Evolutionary conservation across 257 asterid genomes (phyloP).

Genomic region (Capsicum baccatum): DNA sequence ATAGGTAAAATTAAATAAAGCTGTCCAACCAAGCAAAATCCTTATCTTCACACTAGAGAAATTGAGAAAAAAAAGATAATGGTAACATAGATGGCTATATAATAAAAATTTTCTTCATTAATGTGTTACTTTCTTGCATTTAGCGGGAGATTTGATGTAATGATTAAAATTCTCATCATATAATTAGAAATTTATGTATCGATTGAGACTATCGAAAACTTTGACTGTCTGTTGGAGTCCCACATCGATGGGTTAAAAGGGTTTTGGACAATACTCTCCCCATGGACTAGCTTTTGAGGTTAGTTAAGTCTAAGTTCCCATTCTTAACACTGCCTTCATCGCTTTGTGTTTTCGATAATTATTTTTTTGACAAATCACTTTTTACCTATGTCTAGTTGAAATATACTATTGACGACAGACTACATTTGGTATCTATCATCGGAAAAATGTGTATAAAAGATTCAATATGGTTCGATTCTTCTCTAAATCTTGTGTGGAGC

Average conservation of each 20-base stretch:
- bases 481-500: rapidly evolving
- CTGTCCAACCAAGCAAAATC: slow-evolving; percentile 29
- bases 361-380: not conserved
- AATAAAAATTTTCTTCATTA: not conserved
- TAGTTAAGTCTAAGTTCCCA: no score
- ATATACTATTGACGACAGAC: not conserved
- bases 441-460: not conserved
- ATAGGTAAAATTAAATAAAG: slow-evolving; percentile 30
- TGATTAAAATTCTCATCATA: rapidly evolving
- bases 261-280: no score
- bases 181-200: not conserved
- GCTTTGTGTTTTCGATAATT: no score
- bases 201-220: no score
- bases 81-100: slow-evolving; percentile 28
- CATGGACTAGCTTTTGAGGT: no score
- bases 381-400: not conserved
- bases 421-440: not conserved
- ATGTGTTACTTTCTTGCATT: not conserved
- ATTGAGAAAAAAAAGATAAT: not conserved
- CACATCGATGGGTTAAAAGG: no score
- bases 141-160: not conserved
- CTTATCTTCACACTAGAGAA: slow-evolving; percentile 41
- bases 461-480: not conserved
- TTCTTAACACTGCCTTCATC: no score
- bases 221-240: no score